These are phyloP conservation scores for Solanum commersonii DNA, from an alignment of 257 asterid genomes.

Conservation along the genomic window DNA sequence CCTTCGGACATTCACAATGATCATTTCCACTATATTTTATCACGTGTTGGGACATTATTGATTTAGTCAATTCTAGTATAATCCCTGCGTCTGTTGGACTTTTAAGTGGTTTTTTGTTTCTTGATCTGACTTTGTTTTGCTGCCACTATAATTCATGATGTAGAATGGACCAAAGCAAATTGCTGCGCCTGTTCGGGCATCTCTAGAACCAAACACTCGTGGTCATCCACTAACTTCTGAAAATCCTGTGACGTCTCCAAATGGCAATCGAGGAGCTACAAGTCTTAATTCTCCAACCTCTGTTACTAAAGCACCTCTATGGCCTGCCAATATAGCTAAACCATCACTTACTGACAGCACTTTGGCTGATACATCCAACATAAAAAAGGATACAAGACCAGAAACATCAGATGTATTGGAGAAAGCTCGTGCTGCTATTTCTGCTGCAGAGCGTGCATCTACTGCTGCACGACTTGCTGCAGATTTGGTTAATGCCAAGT, in stretches of 20 bases:
- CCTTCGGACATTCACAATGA: background rate
- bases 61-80: background rate
- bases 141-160: background rate
- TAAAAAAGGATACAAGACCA: slow-evolving; percentile 16
- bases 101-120: background rate
- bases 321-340: slow-evolving; percentile 6
- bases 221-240: slow-evolving; percentile 13
- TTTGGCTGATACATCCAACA: slow-evolving; percentile 3
- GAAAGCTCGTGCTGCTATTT: slow-evolving; percentile 72
- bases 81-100: background rate
- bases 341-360: slow-evolving; percentile 15
- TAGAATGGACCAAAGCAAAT: slow-evolving; percentile 86
- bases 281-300: slow-evolving; percentile 17
- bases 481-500: slow-evolving; percentile 44
- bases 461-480: slow-evolving; percentile 92
- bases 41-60: background rate
- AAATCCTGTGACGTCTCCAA: slow-evolving; percentile 18
- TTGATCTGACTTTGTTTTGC: background rate
- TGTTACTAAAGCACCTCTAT: slow-evolving; percentile 8
- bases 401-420: slow-evolving; percentile 44
- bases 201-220: slow-evolving; percentile 6
- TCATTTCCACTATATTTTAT: background rate
- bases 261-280: slow-evolving; percentile 11
- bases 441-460: slow-evolving; percentile 92
- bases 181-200: slow-evolving; percentile 17